Base-by-base conservation (phyloP, 768 basidiomycete species). In the Coprinellus aureogranulatus region DNA sequence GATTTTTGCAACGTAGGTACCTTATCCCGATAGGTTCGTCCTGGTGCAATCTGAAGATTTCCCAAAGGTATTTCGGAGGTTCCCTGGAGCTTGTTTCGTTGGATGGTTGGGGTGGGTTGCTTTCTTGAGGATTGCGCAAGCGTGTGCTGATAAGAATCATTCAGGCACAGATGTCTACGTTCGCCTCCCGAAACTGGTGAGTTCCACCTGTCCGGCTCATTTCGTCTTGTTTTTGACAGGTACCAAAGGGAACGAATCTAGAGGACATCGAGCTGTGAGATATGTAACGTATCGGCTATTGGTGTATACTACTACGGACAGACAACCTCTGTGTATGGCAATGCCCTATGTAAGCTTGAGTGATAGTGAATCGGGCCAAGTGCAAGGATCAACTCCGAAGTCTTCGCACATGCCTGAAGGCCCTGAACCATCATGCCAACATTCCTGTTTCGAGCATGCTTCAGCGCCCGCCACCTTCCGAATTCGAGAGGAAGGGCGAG, bases 81-180 rank as follows among this genome's bases (percentile, higher is more conserved):
- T 87, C 86, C 2, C 69, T 94, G 42, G 87, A 91, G 57, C 71
- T 93, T 18, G 84, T 92, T 8, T 88, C 89, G 9, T 65, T 92
- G 67, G 89, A 94, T 64, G 90, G 90, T 57, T 92, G 88, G 85
- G 91, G 92, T 90, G 68, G 62, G 85, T 72, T 27, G 11, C 4
- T 23, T n/a, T 23, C 45, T 28, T 54, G 31, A 46, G 30, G 25
- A 39, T 39, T 18, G 9, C 18, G 16, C 41, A 22, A 25, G 22
- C 16, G 18, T n/a, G 52, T 59, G 37, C 34, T 55, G 18, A 20
- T 25, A 16, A 42, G 52, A 25, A 23, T 23, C 18, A n/a, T 56
- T n/a, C 20, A 91, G 90, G 91, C 41, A 92, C 90, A 1, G 92
- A 94, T 67, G 89, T 87, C 20, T 94, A 89, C 70, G 64, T 94